phyloP scores from a whole-genome alignment of 257 asterid genomes.

The Dorcoceras hygrometricum region DNA sequence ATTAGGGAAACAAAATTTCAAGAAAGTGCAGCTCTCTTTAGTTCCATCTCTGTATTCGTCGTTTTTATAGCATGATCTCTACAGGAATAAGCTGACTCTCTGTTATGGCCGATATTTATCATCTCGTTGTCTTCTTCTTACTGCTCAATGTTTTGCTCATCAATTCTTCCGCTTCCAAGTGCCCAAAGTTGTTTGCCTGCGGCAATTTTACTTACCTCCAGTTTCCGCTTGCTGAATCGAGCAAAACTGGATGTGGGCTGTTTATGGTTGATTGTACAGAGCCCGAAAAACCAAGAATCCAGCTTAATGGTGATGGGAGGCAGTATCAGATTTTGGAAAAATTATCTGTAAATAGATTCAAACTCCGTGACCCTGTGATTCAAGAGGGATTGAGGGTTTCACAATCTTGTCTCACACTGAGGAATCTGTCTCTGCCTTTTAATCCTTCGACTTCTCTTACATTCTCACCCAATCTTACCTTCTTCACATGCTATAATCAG shows the following conservation, averaged over 20 bases:
- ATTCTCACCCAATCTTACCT: conserved; percentile 24
- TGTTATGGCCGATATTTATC: conserved; percentile 16
- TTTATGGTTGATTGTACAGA: conserved; percentile 20
- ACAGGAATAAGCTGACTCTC: background rate
- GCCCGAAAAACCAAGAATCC: conserved; percentile 20
- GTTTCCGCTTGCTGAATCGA: conserved; percentile 27
- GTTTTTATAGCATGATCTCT: conserved; percentile 9
- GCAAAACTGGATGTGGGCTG: conserved; percentile 33
- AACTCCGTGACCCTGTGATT: background rate
- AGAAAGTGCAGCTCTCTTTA: too few species aligned
- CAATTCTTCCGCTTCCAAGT: conserved; percentile 19
- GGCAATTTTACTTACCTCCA: conserved; percentile 21
- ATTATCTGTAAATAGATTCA: background rate
- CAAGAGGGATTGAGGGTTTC: background rate
- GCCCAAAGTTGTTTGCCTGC: conserved; percentile 34
- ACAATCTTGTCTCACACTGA: conserved; percentile 10
- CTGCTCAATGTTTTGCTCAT: conserved; percentile 14
- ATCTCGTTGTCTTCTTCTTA: background rate
- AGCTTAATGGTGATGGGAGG: conserved; percentile 8
- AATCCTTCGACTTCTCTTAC: conserved; percentile 26
- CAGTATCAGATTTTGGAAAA: background rate
- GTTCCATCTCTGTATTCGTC: background rate
- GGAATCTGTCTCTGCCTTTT: background rate
- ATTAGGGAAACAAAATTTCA: too few species aligned
- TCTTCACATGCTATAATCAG: conserved; percentile 23